Base-by-base conservation (phyloP, 2,329 filamentous ascomycete species). In the Diaporthe vexans region DNA sequence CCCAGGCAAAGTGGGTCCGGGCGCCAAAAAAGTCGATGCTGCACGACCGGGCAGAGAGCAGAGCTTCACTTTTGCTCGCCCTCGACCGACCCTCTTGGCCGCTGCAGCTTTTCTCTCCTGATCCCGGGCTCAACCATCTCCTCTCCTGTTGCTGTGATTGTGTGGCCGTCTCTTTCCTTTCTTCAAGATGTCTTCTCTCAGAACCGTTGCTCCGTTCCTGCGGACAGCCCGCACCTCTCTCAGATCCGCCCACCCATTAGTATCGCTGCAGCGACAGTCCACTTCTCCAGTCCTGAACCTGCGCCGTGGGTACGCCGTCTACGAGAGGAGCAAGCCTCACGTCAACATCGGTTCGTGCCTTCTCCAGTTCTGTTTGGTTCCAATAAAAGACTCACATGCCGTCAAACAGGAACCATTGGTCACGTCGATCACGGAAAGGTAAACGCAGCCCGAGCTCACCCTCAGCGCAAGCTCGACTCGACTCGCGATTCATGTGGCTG, bases 341-440 rank as follows among this genome's bases (percentile, higher is more conserved):
- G 96, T 99, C 79, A 99, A 99, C 88, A 97, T 99, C 82, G 97
- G 97, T 94, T 89, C 79, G 88, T 75, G 7, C 13, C 71, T 13
- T 59, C 40, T 19, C 15, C n/a, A n/a, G 63, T 54, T 26, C 63
- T 72, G 8, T 72, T 73, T 56, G 77, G 76, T 72, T 77, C 61
- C 4, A 24, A 26, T 57, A 72, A 26, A 63, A 29, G 29, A 59
- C 76, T 81, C 37, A 78, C 75, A 59, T 15, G 19, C n/a, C 4
- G 59, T 71, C 57, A 29, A 71, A 35, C 65, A 95, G 94, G 94
- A 85, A 99, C 97, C 80, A 99, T 99, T 87, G 97, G 97, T 81
- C 97, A 99, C 89, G 97, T 99, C 87, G 97, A 99, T 91, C 96
- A 99, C 88, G 96, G 96, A 89, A 99, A 99, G 94, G 95, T 97